Evolutionary conservation across 1,284 basidiomycete species (phyloP).

Genomic region (Hymenochaete sp.): DNA sequence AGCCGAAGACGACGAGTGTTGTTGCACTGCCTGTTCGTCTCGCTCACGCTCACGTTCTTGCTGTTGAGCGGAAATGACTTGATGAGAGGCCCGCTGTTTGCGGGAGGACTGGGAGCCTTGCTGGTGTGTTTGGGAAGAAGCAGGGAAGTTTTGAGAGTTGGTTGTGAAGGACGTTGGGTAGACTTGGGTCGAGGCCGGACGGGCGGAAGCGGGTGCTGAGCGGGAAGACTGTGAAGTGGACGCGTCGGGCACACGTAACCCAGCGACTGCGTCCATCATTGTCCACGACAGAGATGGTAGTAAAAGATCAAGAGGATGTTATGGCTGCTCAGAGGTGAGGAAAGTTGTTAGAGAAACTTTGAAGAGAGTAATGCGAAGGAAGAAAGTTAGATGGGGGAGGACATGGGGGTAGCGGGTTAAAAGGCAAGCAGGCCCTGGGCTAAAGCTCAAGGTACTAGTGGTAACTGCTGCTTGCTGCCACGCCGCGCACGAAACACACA

Average conservation of each 20-base stretch:
- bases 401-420: neutral
- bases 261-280: constrained; percentile 11
- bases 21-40: constrained; percentile 39
- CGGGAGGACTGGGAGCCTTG: constrained; percentile 31
- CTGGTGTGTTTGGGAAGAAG: constrained; percentile 27
- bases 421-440: too few species aligned
- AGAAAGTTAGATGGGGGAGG: neutral
- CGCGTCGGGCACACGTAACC: constrained; percentile 39
- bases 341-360: too few species aligned
- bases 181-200: constrained; percentile 37
- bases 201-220: constrained; percentile 13
- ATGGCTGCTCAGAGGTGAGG: neutral
- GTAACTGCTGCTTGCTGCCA: too few species aligned
- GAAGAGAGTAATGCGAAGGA: too few species aligned
- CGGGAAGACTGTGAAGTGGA: constrained; percentile 33
- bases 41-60: constrained; percentile 33
- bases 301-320: neutral
- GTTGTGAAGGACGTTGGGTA: constrained; percentile 30
- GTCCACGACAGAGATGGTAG: neutral
- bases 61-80: constrained; percentile 39
- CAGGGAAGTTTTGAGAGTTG: too few species aligned
- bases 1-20: too few species aligned
- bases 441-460: too few species aligned
- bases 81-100: constrained; percentile 41
- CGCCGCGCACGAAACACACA: too few species aligned